phyloP scores from a whole-genome alignment of 768 basidiomycete species.

The Suillus subluteus region DNA sequence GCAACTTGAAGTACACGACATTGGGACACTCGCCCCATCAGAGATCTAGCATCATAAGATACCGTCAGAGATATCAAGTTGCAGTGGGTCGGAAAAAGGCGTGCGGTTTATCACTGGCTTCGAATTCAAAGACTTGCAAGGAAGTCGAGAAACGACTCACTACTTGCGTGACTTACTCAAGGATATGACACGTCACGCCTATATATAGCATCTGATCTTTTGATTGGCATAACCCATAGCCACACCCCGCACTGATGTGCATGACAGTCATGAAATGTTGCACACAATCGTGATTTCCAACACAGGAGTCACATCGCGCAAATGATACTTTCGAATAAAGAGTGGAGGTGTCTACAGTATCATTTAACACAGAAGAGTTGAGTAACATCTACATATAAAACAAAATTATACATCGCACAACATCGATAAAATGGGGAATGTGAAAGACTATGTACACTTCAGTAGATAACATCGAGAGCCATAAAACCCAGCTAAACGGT shows the following conservation, averaged over 20 bases:
- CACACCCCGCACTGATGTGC: neutral
- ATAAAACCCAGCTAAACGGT: slow-evolving; percentile 3
- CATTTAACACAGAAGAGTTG: neutral
- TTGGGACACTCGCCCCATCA: too few species aligned
- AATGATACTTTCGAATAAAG: neutral
- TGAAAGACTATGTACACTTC: slow-evolving; percentile 3
- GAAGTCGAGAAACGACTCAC: too few species aligned
- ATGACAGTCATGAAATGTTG: neutral
- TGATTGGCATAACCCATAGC: too few species aligned
- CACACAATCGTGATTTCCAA: neutral
- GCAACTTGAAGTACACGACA: too few species aligned
- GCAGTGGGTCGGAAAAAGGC: too few species aligned
- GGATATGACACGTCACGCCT: too few species aligned
- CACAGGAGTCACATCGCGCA: neutral
- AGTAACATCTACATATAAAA: neutral
- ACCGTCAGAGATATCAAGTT: too few species aligned
- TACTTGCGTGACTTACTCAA: too few species aligned
- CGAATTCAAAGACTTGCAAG: neutral
- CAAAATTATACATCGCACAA: neutral
- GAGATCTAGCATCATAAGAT: too few species aligned
- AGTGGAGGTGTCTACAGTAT: neutral
- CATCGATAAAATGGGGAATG: neutral
- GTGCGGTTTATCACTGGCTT: too few species aligned
- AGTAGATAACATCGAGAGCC: neutral
- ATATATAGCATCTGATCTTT: too few species aligned